Percentiles rank a stretch among this genome's conserved stretches.
Conservation (phyloP, 2,329 filamentous ascomycete species). For the Sporothrix brunneoviolacea region DNA sequence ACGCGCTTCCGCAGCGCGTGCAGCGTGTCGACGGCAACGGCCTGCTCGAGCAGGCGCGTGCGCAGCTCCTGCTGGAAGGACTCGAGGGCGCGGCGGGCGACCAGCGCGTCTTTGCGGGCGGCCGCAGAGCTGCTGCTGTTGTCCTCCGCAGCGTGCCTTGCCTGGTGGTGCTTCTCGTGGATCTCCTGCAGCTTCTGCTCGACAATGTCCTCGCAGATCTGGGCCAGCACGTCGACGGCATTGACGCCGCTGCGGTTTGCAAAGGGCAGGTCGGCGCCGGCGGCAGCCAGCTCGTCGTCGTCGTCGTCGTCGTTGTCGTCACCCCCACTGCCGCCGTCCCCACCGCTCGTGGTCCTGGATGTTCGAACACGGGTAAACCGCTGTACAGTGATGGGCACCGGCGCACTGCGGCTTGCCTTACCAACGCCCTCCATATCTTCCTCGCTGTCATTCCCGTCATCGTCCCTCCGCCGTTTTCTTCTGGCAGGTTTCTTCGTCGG, state of each 20-base stretch:
- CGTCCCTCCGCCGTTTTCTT: slow-evolving; percentile 12
- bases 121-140: slow-evolving; percentile 22
- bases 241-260: slow-evolving; percentile 51
- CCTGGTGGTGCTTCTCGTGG: slow-evolving; percentile 29
- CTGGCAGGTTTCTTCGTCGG: slow-evolving; percentile 20
- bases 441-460: slow-evolving; percentile 19
- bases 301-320: neutral
- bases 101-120: slow-evolving; percentile 46
- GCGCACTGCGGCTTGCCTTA: slow-evolving; percentile 14
- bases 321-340: neutral
- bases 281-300: slow-evolving; percentile 37
- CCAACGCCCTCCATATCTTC: slow-evolving; percentile 20
- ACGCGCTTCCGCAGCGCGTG: slow-evolving; percentile 52
- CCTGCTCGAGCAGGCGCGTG: slow-evolving; percentile 51
- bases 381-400: slow-evolving; percentile 53
- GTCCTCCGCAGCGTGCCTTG: slow-evolving; percentile 30
- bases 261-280: slow-evolving; percentile 47
- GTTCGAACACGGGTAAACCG: slow-evolving; percentile 43
- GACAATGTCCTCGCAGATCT: slow-evolving; percentile 56
- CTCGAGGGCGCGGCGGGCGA: slow-evolving; percentile 50
- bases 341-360: neutral
- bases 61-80: slow-evolving; percentile 53
- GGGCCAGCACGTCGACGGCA: slow-evolving; percentile 54
- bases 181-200: slow-evolving; percentile 43
- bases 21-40: slow-evolving; percentile 53